Evolutionary conservation across 169 alveolate genomes (phyloP).

Genomic region (Eimeria brunetti): DNA sequence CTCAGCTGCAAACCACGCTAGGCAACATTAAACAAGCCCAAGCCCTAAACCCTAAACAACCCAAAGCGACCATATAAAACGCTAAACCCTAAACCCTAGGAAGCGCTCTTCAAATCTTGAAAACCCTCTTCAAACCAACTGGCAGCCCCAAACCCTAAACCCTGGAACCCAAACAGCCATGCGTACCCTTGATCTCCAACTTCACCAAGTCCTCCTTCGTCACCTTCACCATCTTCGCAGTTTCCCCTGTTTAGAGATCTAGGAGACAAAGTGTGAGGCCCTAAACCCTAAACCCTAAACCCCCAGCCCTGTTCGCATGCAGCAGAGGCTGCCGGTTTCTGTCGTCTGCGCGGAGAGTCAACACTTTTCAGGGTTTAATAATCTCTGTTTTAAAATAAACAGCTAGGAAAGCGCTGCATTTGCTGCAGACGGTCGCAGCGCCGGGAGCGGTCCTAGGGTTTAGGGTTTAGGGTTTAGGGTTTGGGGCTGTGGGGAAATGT

Average conservation of each 20-base stretch:
- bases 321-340: constrained; percentile 13
- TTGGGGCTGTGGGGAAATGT: constrained; percentile 23
- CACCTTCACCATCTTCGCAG: constrained; percentile 66
- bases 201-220: constrained; percentile 71
- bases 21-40: neutral
- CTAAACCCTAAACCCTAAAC: constrained; percentile 32
- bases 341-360: neutral
- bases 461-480: constrained; percentile 56
- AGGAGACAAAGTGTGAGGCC: neutral
- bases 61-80: too few relatives aligned
- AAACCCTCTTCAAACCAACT: too few relatives aligned
- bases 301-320: constrained; percentile 49
- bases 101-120: too few relatives aligned
- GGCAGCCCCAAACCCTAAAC: constrained; percentile 29
- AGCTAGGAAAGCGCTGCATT: constrained; percentile 32
- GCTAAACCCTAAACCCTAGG: too few relatives aligned
- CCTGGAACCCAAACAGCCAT: neutral
- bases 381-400: neutral
- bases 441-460: neutral
- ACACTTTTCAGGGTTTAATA: neutral
- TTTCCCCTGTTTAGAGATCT: neutral
- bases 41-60: too few relatives aligned
- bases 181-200: constrained; percentile 51
- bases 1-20: neutral
- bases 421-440: neutral